phyloP scores from a whole-genome alignment of 2,329 filamentous ascomycete species.

The Plenodomus lindquistii region DNA sequence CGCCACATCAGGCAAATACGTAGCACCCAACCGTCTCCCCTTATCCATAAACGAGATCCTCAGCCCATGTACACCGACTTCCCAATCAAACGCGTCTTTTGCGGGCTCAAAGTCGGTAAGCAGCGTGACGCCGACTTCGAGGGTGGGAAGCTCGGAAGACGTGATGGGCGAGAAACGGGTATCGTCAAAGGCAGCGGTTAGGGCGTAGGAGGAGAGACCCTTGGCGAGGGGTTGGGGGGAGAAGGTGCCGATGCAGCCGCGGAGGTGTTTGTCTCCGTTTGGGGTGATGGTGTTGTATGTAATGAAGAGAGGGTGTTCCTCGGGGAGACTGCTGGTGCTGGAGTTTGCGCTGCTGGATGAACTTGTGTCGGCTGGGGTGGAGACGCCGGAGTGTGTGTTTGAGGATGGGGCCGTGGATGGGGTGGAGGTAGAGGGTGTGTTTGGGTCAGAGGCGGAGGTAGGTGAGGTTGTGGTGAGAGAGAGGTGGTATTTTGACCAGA shows the following conservation, averaged over 20 bases:
- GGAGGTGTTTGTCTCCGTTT: constrained; percentile 66
- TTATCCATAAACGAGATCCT: constrained; percentile 81
- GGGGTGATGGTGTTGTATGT: constrained; percentile 83
- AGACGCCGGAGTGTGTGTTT: constrained; percentile 51
- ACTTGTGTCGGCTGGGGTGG: constrained; percentile 49
- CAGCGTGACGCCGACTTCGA: constrained; percentile 67
- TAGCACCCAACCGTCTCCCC: constrained; percentile 75
- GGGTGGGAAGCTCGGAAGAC: constrained; percentile 40
- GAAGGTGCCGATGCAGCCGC: constrained; percentile 89
- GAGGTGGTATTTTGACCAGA: constrained; percentile 62
- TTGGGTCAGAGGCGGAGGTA: constrained; percentile 47
- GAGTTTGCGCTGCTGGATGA: constrained; percentile 49
- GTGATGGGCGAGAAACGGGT: constrained; percentile 64
- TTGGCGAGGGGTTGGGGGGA: constrained; percentile 7
- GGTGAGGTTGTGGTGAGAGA: constrained; percentile 16
- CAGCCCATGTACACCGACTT: constrained; percentile 81
- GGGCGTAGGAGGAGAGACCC: constrained; percentile 10
- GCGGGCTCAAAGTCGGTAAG: constrained; percentile 83
- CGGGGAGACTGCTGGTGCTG: constrained; percentile 37
- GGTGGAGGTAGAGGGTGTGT: constrained; percentile 48
- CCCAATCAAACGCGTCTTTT: constrained; percentile 78
- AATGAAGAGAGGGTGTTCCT: constrained; percentile 77
- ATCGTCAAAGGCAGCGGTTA: constrained; percentile 60
- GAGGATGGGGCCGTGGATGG: constrained; percentile 51
- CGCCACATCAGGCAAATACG: constrained; percentile 91